Evolutionary conservation across 768 basidiomycete species (phyloP).

Genomic region (Cantharellus anzutake): DNA sequence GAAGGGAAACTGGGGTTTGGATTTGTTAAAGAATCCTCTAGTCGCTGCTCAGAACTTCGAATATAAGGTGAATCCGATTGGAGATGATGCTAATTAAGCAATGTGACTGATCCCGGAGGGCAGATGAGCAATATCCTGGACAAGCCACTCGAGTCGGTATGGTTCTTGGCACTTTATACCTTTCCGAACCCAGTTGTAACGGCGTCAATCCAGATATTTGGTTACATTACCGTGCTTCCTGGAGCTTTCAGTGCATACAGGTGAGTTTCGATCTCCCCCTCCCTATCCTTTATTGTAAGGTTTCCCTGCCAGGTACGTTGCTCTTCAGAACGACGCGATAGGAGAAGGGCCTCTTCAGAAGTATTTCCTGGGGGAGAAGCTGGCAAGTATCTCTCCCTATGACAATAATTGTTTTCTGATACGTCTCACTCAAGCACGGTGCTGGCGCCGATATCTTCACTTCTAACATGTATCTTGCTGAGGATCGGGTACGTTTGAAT

Average conservation of each 20-base stretch:
- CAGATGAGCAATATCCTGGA: slow-evolving; percentile 63
- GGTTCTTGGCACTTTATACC: slow-evolving; percentile 6
- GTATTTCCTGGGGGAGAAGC: slow-evolving; percentile 93
- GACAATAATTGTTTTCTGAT: slow-evolving; percentile 18
- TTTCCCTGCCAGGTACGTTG: slow-evolving; percentile 39
- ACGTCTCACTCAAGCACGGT: slow-evolving; percentile 45
- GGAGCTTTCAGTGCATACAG: slow-evolving; percentile 13
- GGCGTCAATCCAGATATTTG: slow-evolving; percentile 34
- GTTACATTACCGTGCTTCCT: slow-evolving; percentile 79
- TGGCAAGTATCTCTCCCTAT: slow-evolving; percentile 26
- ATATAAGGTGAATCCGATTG: slow-evolving; percentile 51
- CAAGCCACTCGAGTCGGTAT: slow-evolving; percentile 42
- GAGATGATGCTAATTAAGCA: slow-evolving; percentile 11
- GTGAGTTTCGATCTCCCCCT: not conserved
- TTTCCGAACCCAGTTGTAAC: not conserved
- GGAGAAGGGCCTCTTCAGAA: slow-evolving; percentile 85
- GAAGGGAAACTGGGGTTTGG: slow-evolving; percentile 65
- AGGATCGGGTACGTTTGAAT: slow-evolving; percentile 42
- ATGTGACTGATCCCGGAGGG: not conserved
- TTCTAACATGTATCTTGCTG: slow-evolving; percentile 91
- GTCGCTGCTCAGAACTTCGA: slow-evolving; percentile 89
- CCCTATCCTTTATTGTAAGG: slow-evolving; percentile 69
- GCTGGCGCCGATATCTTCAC: slow-evolving; percentile 82
- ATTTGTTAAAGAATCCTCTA: slow-evolving; percentile 56
- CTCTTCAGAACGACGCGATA: slow-evolving; percentile 62